These are phyloP conservation scores for Strobilomyces confusus DNA, from an alignment of 768 basidiomycete species.

Conservation along the genomic window DNA sequence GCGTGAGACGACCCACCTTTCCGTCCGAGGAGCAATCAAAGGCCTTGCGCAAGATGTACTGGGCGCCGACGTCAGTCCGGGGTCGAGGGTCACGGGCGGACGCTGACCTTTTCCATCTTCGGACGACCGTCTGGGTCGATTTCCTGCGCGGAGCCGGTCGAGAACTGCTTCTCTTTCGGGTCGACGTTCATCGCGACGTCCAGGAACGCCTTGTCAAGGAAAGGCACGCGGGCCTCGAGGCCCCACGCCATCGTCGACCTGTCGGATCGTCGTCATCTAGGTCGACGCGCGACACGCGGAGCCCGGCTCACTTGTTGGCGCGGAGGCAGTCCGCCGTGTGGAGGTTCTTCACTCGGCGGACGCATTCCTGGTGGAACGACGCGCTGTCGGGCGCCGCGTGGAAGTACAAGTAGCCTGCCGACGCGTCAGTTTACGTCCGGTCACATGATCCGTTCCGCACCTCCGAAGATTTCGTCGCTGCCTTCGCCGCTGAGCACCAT, in stretches of 20 bases:
- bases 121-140: constrained; percentile 83
- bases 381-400: constrained; percentile 88
- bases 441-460: constrained; percentile 38
- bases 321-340: constrained; percentile 97
- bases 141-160: constrained; percentile 70
- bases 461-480: constrained; percentile 95
- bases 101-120: constrained; percentile 87
- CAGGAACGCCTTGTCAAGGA: constrained; percentile 95
- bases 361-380: constrained; percentile 93
- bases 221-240: constrained; percentile 96
- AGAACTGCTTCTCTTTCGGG: constrained; percentile 84
- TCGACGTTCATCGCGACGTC: constrained; percentile 91
- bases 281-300: not conserved
- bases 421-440: not conserved
- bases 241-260: constrained; percentile 99
- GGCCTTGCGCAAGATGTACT: constrained; percentile 95
- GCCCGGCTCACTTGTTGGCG: constrained; percentile 83
- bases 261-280: constrained; percentile 5
- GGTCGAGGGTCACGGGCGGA: too few species aligned
- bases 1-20: constrained; percentile 42
- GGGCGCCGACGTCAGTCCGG: too few species aligned
- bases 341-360: constrained; percentile 93
- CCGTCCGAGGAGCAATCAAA: constrained; percentile 84
- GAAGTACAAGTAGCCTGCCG: constrained; percentile 94
- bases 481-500: constrained; percentile 99